Base-by-base conservation (phyloP, 2,329 filamentous ascomycete species). In the Botryotinia calthae region DNA sequence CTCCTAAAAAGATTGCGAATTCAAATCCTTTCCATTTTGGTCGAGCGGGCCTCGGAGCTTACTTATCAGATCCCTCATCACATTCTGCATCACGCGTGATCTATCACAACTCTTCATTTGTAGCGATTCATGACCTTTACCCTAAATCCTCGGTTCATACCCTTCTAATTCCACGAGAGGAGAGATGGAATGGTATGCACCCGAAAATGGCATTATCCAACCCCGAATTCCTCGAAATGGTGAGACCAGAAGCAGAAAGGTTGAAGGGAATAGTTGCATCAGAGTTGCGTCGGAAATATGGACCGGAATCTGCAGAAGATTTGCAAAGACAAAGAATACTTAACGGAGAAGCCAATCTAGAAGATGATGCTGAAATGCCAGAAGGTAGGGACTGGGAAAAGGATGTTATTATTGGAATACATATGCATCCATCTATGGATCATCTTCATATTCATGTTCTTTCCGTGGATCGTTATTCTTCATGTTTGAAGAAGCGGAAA, bases 371-470 rank as follows among this genome's bases (percentile, higher is more conserved):
- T 14, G 79, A 85, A 61, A 83, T 95, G 14, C 94, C 94, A 0
- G 75, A 80, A 0, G 95, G 94, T 0, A 87, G 95, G 37, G 90
- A 98, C 82, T 98, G 94, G 93, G 82, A 84, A 58, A 83, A 84
- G 20, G 93, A 96, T 40, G 86, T 98, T 66, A 87, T 88, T 67
- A 87, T 90, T 31, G 96, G 96, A 22, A 87, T 97, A 12, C 96
- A 99, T 83, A 92, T 93, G 4, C 89, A 91, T 77, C 96, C 96
- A 4, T 95, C 91, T 72, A 98, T 99, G 96, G 91, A 88, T 75
- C 94, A 98, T 81, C 81, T 98, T 71, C 96, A 99, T 82, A 86
- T 98, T 6, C 96, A 99, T 82, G 89, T 98, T 44, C 83, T 98
- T 73, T 93, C 92, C 56, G 85, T 89, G 28, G 96, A 99, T 81